These are phyloP conservation scores for Musa acuminata DNA, from an alignment of 176 grass and related monocot species.

Conservation along the genomic window DNA sequence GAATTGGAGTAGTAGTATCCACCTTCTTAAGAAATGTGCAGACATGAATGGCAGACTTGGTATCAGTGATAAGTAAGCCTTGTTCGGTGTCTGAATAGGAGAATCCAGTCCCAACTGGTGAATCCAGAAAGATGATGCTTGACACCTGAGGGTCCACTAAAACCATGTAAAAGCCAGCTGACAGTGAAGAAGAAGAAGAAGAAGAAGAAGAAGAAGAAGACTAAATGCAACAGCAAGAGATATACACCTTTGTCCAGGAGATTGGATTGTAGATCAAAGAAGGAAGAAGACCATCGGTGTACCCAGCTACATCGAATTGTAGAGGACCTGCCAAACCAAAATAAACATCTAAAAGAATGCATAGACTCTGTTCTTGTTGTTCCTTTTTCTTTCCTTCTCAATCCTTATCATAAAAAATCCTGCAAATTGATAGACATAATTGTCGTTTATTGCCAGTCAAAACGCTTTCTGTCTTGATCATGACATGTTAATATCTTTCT, in stretches of 20 bases:
- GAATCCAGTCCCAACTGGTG: slow-evolving; percentile 64
- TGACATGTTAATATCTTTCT: too few relatives aligned
- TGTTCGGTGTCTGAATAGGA: slow-evolving; percentile 36
- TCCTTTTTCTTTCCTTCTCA: too few relatives aligned
- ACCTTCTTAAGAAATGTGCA: slow-evolving; percentile 43
- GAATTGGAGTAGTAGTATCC: not conserved
- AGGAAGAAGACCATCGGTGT: not conserved
- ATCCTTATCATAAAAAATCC: too few relatives aligned
- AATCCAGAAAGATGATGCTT: slow-evolving; percentile 73
- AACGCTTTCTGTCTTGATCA: too few relatives aligned
- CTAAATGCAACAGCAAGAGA: too few relatives aligned
- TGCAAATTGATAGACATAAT: too few relatives aligned
- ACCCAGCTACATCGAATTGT: not conserved
- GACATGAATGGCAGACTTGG: slow-evolving; percentile 30
- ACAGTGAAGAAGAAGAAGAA: too few relatives aligned
- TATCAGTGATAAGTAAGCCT: slow-evolving; percentile 35
- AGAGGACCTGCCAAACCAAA: not conserved
- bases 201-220: too few relatives aligned
- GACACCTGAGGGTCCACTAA: slow-evolving; percentile 21
- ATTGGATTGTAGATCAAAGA: not conserved
- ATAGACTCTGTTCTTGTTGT: too few relatives aligned
- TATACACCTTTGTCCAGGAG: not conserved
- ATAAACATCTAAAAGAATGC: not conserved
- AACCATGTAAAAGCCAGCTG: too few relatives aligned
- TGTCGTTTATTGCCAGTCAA: too few relatives aligned